These are phyloP conservation scores for Lecanicillium sp. DNA, from an alignment of 2,329 filamentous ascomycete genomes.

Conservation along the genomic window DNA sequence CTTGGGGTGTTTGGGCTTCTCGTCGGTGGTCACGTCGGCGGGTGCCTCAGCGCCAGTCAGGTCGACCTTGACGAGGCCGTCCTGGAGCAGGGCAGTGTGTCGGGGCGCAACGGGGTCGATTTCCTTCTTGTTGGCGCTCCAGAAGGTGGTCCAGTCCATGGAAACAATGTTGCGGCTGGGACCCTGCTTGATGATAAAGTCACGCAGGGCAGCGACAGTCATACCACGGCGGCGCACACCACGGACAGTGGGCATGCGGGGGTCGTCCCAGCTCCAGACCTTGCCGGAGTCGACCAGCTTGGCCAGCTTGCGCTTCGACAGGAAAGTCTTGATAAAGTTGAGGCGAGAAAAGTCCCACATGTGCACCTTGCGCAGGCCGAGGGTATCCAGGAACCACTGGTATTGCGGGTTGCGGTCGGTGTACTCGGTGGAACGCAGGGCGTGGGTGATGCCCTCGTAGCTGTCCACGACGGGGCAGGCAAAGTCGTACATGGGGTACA, in stretches of 20 bases:
- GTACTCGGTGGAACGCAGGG: slow-evolving; percentile 78
- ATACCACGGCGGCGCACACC: slow-evolving; percentile 72
- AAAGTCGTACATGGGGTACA: slow-evolving; percentile 84
- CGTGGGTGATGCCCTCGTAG: slow-evolving; percentile 76
- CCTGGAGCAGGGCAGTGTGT: slow-evolving; percentile 64
- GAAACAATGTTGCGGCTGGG: slow-evolving; percentile 77
- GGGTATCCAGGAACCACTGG: slow-evolving; percentile 72
- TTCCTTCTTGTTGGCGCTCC: slow-evolving; percentile 71
- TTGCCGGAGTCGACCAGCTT: slow-evolving; percentile 70
- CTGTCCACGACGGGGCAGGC: slow-evolving; percentile 76
- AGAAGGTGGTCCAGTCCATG: slow-evolving; percentile 75
- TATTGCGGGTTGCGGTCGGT: slow-evolving; percentile 82
- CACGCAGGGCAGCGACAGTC: slow-evolving; percentile 69
- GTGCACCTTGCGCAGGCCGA: slow-evolving; percentile 68
- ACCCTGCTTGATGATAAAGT: slow-evolving; percentile 80
- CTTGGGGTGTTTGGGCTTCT: slow-evolving; percentile 85
- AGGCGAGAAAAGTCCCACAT: slow-evolving; percentile 82
- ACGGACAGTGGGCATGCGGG: slow-evolving; percentile 77
- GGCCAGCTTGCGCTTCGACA: slow-evolving; percentile 81
- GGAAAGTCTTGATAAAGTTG: slow-evolving; percentile 75
- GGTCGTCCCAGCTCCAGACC: slow-evolving; percentile 82
- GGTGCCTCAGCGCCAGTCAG: slow-evolving; percentile 63
- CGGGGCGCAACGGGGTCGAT: slow-evolving; percentile 71
- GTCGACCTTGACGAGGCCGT: slow-evolving; percentile 63
- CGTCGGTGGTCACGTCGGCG: slow-evolving; percentile 54